Base-by-base conservation (phyloP, 208 protist genomes). In the Vickermania spadyakhi region DNA sequence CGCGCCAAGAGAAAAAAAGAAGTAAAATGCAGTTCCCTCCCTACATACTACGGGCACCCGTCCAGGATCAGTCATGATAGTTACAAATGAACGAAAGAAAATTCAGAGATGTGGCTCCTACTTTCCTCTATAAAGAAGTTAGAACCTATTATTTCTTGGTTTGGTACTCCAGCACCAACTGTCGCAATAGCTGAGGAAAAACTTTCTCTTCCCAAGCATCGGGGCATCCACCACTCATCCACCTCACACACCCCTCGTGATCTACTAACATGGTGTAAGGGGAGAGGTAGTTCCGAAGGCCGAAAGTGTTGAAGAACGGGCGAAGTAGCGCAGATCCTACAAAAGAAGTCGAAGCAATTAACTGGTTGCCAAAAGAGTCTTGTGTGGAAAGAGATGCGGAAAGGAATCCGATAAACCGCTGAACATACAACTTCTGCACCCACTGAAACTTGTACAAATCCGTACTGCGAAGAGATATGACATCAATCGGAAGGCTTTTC, bases 251-350 rank as follows among this genome's bases (percentile, higher is more conserved):
- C 14, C 87, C 87, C 41, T 89, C 81, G 49, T 89, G 81, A 49
- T 94, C 87, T 5, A 94, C 75, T 23, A 94, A 68, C 73, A 94
- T 84, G 21, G 83, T 77, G 58, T 91, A 74, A 1, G 87, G 87
- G 14, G 74, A 65, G 7, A 94, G 73, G 60, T 94, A 94, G 64
- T 94, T 94, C 7, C 87, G 83, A 54, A 94, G 29, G 23, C 81
- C 79, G 14, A 93, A 60, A 0, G 72, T 61, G 29, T 58, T 41
- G 55, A 85, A 89, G 56, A 94, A 94, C 1, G 87, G 84, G 28
- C 78, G 66, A 56, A 91, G 68, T 23, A 94, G 60, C 56, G 74
- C 66, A 21, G 68, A 79, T 30, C 87, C 87, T 4, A 94, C 84
- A 75, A 88, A 91, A 22, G 84, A 91, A 2, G 87, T 78, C 3